Evolutionary conservation across 2,329 filamentous ascomycete genomes (phyloP), one percentile per base, ranked within the genome.

Genomic region (Onygenales sp.): DNA sequence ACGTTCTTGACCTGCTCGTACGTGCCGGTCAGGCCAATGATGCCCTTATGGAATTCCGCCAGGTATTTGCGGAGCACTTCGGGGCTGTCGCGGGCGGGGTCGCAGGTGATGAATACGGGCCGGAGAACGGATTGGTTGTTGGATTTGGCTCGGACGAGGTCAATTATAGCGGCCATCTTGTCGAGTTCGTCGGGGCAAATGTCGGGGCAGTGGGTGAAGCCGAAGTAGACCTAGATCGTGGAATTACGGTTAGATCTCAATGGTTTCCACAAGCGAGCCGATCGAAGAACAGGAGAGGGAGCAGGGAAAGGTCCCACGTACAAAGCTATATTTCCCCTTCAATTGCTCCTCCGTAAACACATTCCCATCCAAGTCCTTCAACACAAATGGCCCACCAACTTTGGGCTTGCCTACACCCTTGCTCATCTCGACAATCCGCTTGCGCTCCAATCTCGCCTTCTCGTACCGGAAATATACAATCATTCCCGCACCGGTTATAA

Each of bases 111-210:
- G 71, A 98, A 97, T 54, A 98, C 78, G 32, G 92, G 88, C 33
- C 84, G 76, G 59, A 96, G 73, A 49, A 77, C 56, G 53, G 69
- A 65, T 50, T 68, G 63, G 34, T 65, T 67, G 46, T 65, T 64
- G 17, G 69, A 70, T 43, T 61, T 64, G 39, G 65, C 68, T 55
- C 69, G 67, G 51, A 84, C 79, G 55, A 76, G 76, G 66, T 98
- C 90, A 65, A 94, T 86, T 82, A 97, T 95, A 54, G 80, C 79
- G n/a, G 92, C 88, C 91, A 98, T 96, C 77, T 98, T 98, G 76
- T 98, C 93, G 63, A 98, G 85, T 74, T 98, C 93, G 66, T 98
- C 93, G 36, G 93, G 93, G 76, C 93, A 98, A 68, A 98, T 98
- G 69, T 98, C 93, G 27, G 93, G 93, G 69, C 93, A 98, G 71